A percentile compares a stretch with the other conserved stretches of the same genome.
phyloP scores from a whole-genome alignment of 768 basidiomycete species.

The Mycena haematopus region DNA sequence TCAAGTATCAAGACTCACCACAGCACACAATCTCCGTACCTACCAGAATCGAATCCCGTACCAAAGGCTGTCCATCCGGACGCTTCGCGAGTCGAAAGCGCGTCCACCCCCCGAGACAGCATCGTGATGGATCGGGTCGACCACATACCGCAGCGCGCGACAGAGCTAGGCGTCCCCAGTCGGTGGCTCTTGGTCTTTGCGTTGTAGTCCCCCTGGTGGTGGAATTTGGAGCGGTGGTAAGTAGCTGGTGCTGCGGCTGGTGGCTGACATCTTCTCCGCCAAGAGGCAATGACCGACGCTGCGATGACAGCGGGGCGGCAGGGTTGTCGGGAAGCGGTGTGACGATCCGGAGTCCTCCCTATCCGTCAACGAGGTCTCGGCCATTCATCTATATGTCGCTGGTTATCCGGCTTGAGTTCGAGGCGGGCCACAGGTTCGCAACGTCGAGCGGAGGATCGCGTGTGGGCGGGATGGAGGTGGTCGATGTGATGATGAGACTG shows the following conservation, averaged over 20 bases:
- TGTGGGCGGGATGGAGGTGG: neutral
- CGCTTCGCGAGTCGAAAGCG: too few relatives aligned
- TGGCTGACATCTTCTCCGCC: too few relatives aligned
- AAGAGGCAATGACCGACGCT: neutral
- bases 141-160: constrained; percentile 20
- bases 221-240: neutral
- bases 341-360: constrained; percentile 2
- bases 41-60: constrained; percentile 1
- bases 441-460: constrained; percentile 1
- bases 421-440: constrained; percentile 1
- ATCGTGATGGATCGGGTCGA: constrained; percentile 12
- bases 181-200: constrained; percentile 13
- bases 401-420: too few relatives aligned
- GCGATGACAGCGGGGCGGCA: constrained; percentile 6
- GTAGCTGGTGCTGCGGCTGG: neutral
- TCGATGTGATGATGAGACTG: too few relatives aligned
- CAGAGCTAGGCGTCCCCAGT: constrained; percentile 8
- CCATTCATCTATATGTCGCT: too few relatives aligned
- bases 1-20: neutral
- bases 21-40: neutral
- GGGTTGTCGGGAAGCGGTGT: neutral
- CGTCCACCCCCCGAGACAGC: constrained; percentile 10
- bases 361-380: too few relatives aligned
- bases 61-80: constrained; percentile 17
- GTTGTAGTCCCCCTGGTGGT: constrained; percentile 8